Base-by-base conservation (phyloP, 1,284 basidiomycete species). In the Uromyces viciae-fabae region DNA sequence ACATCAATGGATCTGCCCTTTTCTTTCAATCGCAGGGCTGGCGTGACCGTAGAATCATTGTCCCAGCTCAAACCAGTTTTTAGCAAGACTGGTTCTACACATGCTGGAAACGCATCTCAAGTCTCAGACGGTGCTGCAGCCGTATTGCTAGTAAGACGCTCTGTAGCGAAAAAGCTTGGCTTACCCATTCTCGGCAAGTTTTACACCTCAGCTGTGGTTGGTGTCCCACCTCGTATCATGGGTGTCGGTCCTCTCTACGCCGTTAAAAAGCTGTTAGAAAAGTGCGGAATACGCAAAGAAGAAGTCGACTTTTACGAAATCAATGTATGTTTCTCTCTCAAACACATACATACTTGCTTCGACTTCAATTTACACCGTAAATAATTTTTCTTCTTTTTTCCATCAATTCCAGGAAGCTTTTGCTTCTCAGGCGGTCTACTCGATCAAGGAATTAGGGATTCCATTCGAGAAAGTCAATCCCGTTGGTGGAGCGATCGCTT, bases 71-170 rank as follows among this genome's bases (percentile, higher is more conserved):
- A 96, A 89, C 94, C 96, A 11, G 93, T 94, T 8, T 99, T 99
- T 88, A 87, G 88, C 82, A 92, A 93, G 88, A 90, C 91, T 56
- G 97, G 97, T n/a, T 87, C 89, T 25, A 98, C 97, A 1, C 94
- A 97, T 85, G 97, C 96, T 68, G 89, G 92, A 49, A 98, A 95
- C 86, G 94, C 95, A 1, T 95, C 93, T 33, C 95, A 98, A 86
- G 91, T 99, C 68, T 95, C 94, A n/a, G 97, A 99, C 85, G 96
- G 96, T 82, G 96, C 96, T 31, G 94, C 95, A 69, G 95, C 95
- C 0, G 95, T 98, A 71, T 87, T 99, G 78, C 91, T 98, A 81
- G 90, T 94, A 46, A 90, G 94, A 82, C 91, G 96, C 80, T 93
- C 92, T 38, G 90, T 92, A 49, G 96, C 96, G 25, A 92, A 93